These are phyloP conservation scores for Metschnikowia similis DNA, from an alignment of 805 yeast species.

Conservation along the genomic window DNA sequence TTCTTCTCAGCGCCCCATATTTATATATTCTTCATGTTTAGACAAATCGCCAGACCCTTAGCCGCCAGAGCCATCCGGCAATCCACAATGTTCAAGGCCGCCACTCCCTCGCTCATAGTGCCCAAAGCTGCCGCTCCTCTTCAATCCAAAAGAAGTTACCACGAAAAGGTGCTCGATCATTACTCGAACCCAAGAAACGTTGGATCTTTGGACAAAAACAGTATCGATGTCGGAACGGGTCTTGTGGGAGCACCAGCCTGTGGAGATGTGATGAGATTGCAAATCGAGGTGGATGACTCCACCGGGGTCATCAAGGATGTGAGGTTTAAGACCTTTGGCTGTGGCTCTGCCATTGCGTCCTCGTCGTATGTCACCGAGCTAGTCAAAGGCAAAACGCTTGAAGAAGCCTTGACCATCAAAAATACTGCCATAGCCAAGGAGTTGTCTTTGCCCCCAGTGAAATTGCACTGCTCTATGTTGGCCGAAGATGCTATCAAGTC, in stretches of 20 bases:
- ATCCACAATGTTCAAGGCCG: constrained; percentile 5
- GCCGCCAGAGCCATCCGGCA: constrained; percentile 10
- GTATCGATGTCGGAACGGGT: constrained; percentile 86
- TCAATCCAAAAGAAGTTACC: constrained; percentile 47
- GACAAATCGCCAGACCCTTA: constrained; percentile 14
- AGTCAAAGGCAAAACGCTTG: constrained; percentile 90
- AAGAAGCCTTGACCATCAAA: constrained; percentile 89
- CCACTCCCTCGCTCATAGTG: constrained; percentile 7
- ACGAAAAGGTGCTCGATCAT: constrained; percentile 92
- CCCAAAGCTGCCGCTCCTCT: constrained; percentile 2
- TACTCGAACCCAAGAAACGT: constrained; percentile 96
- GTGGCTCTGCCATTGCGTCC: constrained; percentile 97
- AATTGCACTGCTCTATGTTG: constrained; percentile 95
- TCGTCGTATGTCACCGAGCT: constrained; percentile 92
- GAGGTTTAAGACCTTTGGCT: constrained; percentile 98
- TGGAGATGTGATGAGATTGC: constrained; percentile 98
- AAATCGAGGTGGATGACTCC: constrained; percentile 85
- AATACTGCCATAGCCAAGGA: constrained; percentile 95
- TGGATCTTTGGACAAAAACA: constrained; percentile 81
- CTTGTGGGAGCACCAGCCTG: constrained; percentile 99
- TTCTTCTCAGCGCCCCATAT: neutral
- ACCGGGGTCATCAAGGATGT: constrained; percentile 92
- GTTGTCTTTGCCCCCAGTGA: constrained; percentile 92
- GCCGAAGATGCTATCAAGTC: constrained; percentile 98
- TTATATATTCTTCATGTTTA: constrained; percentile 10